Base-by-base conservation (phyloP, 805 yeast species). In the Nakazawaea populi region DNA sequence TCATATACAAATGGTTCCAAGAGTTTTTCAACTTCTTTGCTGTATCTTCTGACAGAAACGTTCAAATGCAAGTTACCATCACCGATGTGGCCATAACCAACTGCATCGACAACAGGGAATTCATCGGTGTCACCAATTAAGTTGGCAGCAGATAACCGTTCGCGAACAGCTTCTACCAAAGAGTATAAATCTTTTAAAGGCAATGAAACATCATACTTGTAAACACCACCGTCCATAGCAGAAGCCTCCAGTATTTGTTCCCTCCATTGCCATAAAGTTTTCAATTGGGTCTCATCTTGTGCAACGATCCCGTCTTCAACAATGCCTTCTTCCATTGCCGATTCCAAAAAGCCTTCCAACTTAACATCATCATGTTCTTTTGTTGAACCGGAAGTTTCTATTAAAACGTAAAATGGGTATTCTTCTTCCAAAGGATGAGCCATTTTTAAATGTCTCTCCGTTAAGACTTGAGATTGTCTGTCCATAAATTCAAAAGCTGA, bases 61-160 rank as follows among this genome's bases (percentile, higher is more conserved):
- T 94, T 94, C 63, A 94, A 79, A 67, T 94, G 99, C 61, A 94
- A 73, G 69, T 94, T 94, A 48, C 99, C 98, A 65, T 94, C 99
- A 51, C 99, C 99, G 60, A 94, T 79, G 63, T 94, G 99, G n/a
- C 99, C 99, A 62, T 92, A 94, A 0, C 99, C 99, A 57, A 92
- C 83, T 9, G 95, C 96, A 54, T 82, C 85, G 49, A 89, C 84
- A 2, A 88, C 97, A 2, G 97, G 96, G 65, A 76, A 77, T 4
- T 76, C 73, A 41, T 79, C 85, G 35, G 82, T 80, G 44, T 76
- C 80, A 49, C 86, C 88, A 27, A 83, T 69, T 49, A 92, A 69
- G 2, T 77, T 83, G 32, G 77, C 75, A 35, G 74, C 80, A 1
- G 54, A 60, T 55, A 94, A 73, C 59, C 78, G 78, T 43, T 68